A percentile compares a stretch with the other conserved stretches of the same genome.
phyloP scores from a whole-genome alignment of 495 filamentous ascomycete genomes.

The Stereocaulon alpinum region DNA sequence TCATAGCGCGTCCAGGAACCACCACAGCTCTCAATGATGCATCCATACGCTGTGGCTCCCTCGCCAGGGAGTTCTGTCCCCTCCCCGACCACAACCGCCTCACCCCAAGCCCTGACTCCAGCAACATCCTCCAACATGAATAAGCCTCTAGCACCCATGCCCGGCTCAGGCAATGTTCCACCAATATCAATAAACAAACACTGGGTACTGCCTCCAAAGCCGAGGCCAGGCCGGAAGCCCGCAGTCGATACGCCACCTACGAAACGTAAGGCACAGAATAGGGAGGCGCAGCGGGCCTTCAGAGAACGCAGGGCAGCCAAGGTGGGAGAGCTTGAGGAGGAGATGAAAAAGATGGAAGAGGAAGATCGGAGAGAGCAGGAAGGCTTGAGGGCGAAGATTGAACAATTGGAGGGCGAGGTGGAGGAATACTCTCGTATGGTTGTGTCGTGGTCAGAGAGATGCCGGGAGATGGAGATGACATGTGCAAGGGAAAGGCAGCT shows the following conservation, averaged over 20 bases:
- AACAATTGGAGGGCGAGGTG: slow-evolving; percentile 38
- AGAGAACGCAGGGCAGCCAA: slow-evolving; percentile 76
- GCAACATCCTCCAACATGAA: slow-evolving; percentile 25
- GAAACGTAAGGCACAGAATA: slow-evolving; percentile 86
- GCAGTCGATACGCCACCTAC: slow-evolving; percentile 85
- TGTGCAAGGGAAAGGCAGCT: slow-evolving; percentile 32
- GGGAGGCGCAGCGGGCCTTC: slow-evolving; percentile 85
- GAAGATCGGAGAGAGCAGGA: slow-evolving; percentile 37
- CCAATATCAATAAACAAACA: slow-evolving; percentile 57
- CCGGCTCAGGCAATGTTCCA: slow-evolving; percentile 5
- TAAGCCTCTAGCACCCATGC: slow-evolving; percentile 23
- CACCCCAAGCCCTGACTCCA: slow-evolving; percentile 22
- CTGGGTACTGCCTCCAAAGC: slow-evolving; percentile 81
- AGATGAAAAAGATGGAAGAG: slow-evolving; percentile 56
- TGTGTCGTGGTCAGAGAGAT: slow-evolving; percentile 13
- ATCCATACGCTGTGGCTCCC: background rate
- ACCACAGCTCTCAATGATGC: background rate
- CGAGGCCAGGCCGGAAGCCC: slow-evolving; percentile 89
- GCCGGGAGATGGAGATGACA: slow-evolving; percentile 14
- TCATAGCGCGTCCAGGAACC: background rate
- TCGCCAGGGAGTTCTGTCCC: background rate
- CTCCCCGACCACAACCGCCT: background rate
- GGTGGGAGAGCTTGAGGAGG: slow-evolving; percentile 77
- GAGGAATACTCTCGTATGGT: slow-evolving; percentile 11
- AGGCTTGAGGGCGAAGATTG: slow-evolving; percentile 37